These are phyloP conservation scores for Nitzschia putrida DNA, from an alignment of 108 stramenopile species.

Conservation along the genomic window DNA sequence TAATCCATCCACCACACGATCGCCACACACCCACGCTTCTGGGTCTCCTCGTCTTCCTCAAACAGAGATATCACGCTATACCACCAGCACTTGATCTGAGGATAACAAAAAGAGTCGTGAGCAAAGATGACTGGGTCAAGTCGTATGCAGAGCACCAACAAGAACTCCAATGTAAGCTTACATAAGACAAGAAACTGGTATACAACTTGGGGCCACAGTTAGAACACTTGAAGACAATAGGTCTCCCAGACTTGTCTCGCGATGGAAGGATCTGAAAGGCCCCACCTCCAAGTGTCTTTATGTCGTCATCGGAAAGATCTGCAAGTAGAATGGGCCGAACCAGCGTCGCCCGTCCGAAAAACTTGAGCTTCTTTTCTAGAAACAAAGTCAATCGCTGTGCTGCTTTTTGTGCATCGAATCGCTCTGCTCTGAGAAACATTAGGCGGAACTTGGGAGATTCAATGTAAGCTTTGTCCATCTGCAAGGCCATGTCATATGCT, in stretches of 20 bases:
- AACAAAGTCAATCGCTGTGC: conserved; percentile 28
- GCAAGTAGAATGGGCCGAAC: conserved; percentile 18
- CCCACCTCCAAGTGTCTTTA: conserved; percentile 5
- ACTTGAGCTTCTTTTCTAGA: conserved; percentile 36
- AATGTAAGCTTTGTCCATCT: conserved; percentile 21
- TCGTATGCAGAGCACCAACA: too few species aligned
- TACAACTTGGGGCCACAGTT: conserved; percentile 13
- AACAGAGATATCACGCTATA: conserved; percentile 13
- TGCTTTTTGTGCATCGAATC: conserved; percentile 39
- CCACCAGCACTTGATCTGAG: conserved; percentile 9
- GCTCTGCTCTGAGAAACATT: conserved; percentile 43
- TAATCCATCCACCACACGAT: conserved; percentile 22
- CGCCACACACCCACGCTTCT: conserved; percentile 10
- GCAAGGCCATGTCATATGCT: conserved; percentile 12
- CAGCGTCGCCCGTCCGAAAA: conserved; percentile 29
- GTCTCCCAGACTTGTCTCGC: conserved; percentile 28
- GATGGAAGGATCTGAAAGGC: conserved; percentile 29
- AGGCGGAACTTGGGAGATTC: conserved; percentile 34
- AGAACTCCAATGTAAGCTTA: not conserved
- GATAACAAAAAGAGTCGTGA: not conserved
- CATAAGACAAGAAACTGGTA: conserved; percentile 8
- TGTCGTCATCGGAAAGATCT: conserved; percentile 27
- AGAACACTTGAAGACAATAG: conserved; percentile 18
- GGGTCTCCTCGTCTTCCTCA: conserved; percentile 25
- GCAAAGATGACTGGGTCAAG: too few species aligned